phyloP scores from a whole-genome alignment of 345 rosid species.

The Crucihimalaya himalaica region DNA sequence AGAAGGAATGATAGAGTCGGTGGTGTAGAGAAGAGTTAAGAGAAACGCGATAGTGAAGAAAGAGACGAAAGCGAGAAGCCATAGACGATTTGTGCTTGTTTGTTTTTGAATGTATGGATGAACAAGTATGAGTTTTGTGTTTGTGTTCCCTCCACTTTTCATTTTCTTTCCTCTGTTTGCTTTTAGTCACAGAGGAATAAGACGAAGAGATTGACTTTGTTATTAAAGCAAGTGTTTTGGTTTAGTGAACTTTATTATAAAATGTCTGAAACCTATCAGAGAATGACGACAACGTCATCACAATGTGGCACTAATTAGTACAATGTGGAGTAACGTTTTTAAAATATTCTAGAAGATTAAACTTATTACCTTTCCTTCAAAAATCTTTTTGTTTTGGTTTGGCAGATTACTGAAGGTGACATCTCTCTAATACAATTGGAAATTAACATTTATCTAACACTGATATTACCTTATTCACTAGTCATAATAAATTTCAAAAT shows the following conservation, averaged over 20 bases:
- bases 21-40: conserved; percentile 72
- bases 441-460: conserved; percentile 2
- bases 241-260: conserved; percentile 37
- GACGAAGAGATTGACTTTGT: conserved; percentile 29
- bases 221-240: conserved; percentile 42
- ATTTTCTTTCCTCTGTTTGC: conserved; percentile 29
- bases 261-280: not conserved
- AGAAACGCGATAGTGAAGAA: conserved; percentile 85
- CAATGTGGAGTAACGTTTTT: not conserved
- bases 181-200: conserved; percentile 15
- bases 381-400: not conserved
- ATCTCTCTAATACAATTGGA: conserved; percentile 20
- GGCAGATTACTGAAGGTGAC: conserved; percentile 2
- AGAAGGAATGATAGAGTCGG: conserved; percentile 52
- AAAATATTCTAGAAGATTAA: conserved; percentile 10
- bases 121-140: conserved; percentile 89
- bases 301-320: not conserved
- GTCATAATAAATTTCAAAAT: not conserved
- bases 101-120: conserved; percentile 95
- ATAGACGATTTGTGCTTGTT: conserved; percentile 74
- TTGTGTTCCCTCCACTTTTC: conserved; percentile 68
- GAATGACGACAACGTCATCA: conserved; percentile 4
- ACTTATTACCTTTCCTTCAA: not conserved
- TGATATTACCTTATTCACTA: conserved; percentile 11
- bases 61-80: conserved; percentile 84